phyloP scores from a whole-genome alignment of 1,139 yeast genomes.

The Debaryomyces psychrophilus region DNA sequence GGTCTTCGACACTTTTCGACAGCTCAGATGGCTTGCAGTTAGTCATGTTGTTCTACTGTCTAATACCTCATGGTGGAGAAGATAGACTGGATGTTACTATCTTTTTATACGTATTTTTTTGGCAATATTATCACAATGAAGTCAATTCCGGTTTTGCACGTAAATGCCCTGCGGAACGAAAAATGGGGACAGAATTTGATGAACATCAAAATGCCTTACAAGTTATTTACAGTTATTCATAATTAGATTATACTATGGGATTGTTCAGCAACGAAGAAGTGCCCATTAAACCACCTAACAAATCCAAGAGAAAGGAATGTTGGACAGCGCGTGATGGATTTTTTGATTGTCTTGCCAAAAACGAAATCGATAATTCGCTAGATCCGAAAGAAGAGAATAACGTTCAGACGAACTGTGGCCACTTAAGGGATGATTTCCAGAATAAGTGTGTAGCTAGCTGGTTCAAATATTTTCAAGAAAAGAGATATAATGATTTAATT shows the following conservation, averaged over 20 bases:
- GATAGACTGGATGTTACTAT: neutral
- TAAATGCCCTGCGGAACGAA: neutral
- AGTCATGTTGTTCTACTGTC: neutral
- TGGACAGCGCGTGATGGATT: conserved; percentile 51
- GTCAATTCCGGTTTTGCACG: conserved; percentile 3
- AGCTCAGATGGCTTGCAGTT: neutral
- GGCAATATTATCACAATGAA: conserved; percentile 1
- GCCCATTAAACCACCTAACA: conserved; percentile 43
- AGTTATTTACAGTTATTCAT: neutral
- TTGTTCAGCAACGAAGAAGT: conserved; percentile 35
- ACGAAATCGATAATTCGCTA: conserved; percentile 49
- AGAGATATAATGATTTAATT: conserved; percentile 46
- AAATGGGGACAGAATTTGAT: conserved; percentile 2
- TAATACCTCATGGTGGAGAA: neutral
- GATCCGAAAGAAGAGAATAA: conserved; percentile 38
- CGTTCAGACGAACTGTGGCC: conserved; percentile 43
- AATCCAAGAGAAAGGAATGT: conserved; percentile 42
- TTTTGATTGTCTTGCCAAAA: conserved; percentile 42
- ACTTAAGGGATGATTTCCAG: conserved; percentile 37
- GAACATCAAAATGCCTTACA: conserved; percentile 5
- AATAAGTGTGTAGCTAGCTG: conserved; percentile 49
- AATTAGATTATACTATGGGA: conserved; percentile 30
- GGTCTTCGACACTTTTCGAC: neutral
- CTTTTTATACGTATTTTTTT: conserved; percentile 2
- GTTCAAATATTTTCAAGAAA: conserved; percentile 52